Conservation (phyloP, 768 basidiomycete genomes). For the Crucibulum laeve region DNA sequence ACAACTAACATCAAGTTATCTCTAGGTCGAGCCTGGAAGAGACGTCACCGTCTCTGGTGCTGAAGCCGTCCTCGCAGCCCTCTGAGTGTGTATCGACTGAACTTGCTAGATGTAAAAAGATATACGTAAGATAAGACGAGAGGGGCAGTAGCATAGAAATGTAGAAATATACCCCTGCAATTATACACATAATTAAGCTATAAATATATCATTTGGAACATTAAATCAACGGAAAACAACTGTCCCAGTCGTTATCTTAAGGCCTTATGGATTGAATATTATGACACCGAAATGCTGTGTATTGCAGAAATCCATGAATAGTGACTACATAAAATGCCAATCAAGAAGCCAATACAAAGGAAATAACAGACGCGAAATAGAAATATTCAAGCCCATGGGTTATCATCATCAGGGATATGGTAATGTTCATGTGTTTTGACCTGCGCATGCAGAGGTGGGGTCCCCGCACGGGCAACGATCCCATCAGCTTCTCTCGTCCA, state of each 20-base stretch:
- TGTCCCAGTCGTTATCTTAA: no score
- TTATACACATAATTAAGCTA: no score
- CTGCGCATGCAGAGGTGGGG: slow-evolving; percentile 44
- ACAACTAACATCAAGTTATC: slow-evolving; percentile 7
- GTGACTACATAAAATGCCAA: no score
- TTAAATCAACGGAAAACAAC: no score
- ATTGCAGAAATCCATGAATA: neutral
- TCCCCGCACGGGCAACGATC: slow-evolving; percentile 28
- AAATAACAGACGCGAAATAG: slow-evolving; percentile 7
- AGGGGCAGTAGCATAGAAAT: no score
- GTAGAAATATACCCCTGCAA: no score
- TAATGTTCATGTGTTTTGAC: slow-evolving; percentile 23
- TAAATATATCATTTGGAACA: no score
- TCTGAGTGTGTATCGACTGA: slow-evolving; percentile 22
- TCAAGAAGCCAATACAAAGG: slow-evolving; percentile 1
- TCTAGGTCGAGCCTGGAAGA: slow-evolving; percentile 44
- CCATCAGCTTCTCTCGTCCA: slow-evolving; percentile 3
- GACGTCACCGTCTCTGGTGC: slow-evolving; percentile 55
- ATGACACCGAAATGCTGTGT: no score
- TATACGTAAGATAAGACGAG: no score
- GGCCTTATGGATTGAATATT: no score
- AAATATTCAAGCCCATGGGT: slow-evolving; percentile 51
- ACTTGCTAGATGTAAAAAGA: no score
- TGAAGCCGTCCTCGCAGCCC: slow-evolving; percentile 50
- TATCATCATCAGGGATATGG: slow-evolving; percentile 40